A percentile compares a stretch with the other conserved stretches of the same genome.
These are phyloP conservation scores for Codiaeum variegatum DNA, from an alignment of 441 rosid genomes.

Conservation along the genomic window DNA sequence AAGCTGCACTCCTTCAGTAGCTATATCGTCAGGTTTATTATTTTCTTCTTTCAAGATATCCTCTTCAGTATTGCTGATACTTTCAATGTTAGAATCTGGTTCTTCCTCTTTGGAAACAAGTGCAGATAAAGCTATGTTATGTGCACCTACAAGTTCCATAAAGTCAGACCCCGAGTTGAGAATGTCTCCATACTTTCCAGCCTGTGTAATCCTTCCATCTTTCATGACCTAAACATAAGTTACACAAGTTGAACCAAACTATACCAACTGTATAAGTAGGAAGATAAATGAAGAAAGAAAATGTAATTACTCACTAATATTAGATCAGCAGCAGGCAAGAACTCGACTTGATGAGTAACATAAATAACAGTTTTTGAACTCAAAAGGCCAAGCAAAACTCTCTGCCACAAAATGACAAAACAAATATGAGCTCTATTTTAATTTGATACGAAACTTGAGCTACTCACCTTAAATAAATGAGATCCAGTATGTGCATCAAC, in stretches of 20 bases:
- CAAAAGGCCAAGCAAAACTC: too few species aligned
- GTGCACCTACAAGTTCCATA: conserved; percentile 84
- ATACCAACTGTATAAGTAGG: neutral
- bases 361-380: conserved; percentile 4
- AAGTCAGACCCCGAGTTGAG: conserved; percentile 67
- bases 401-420: conserved; percentile 16
- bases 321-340: conserved; percentile 26
- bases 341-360: too few species aligned
- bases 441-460: conserved; percentile 32
- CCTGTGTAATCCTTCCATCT: conserved; percentile 76
- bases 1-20: conserved; percentile 54
- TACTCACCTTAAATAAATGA: conserved; percentile 21
- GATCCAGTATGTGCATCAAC: too few species aligned
- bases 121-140: conserved; percentile 55
- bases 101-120: conserved; percentile 41
- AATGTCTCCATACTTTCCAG: conserved; percentile 75
- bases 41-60: too few species aligned
- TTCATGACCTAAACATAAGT: conserved; percentile 63
- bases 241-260: neutral
- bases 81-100: conserved; percentile 25
- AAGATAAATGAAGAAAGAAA: neutral
- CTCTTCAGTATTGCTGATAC: conserved; percentile 27
- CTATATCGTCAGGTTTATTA: conserved; percentile 27
- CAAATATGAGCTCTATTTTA: neutral
- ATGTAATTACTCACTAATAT: conserved; percentile 42